Conservation (phyloP, 805 yeast species). For the Dipodascopsis uninucleata region DNA sequence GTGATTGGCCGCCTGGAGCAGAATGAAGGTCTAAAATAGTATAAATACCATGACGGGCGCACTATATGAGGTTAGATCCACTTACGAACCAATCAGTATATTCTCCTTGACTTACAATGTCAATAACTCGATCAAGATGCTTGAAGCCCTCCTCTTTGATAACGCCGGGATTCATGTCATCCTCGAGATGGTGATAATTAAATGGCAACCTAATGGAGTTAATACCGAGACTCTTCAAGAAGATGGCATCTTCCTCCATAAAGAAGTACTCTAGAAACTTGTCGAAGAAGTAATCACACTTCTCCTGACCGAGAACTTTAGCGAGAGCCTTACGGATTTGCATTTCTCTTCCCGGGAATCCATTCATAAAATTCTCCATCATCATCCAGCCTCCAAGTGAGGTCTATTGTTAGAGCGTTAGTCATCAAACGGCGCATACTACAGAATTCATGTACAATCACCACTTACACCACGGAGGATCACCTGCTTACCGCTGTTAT, state of each 20-base stretch:
- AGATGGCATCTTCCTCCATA: slow-evolving; percentile 49
- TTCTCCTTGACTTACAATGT: slow-evolving; percentile 23
- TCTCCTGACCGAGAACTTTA: slow-evolving; percentile 45
- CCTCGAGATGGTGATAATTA: slow-evolving; percentile 50
- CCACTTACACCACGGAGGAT: slow-evolving; percentile 48
- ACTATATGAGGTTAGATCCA: too few relatives aligned
- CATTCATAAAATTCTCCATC: slow-evolving; percentile 56
- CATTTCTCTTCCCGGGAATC: slow-evolving; percentile 52
- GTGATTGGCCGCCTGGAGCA: slow-evolving; percentile 53
- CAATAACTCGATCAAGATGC: slow-evolving; percentile 43
- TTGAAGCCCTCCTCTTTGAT: slow-evolving; percentile 47
- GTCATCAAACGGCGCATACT: neutral
- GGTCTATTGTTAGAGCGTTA: slow-evolving; percentile 34
- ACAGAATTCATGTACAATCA: slow-evolving; percentile 36
- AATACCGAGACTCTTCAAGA: slow-evolving; percentile 43
- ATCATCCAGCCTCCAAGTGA: slow-evolving; percentile 48
- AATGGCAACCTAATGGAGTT: slow-evolving; percentile 51
- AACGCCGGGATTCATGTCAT: slow-evolving; percentile 45
- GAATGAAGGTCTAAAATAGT: slow-evolving; percentile 50
- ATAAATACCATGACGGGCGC: slow-evolving; percentile 47
- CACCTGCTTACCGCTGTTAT: slow-evolving; percentile 39
- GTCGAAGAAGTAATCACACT: slow-evolving; percentile 48
- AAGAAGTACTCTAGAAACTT: slow-evolving; percentile 49
- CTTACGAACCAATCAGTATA: neutral
- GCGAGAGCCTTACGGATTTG: slow-evolving; percentile 45